Base-by-base conservation (phyloP, 768 basidiomycete species). In the Nidularia pulvinata region DNA sequence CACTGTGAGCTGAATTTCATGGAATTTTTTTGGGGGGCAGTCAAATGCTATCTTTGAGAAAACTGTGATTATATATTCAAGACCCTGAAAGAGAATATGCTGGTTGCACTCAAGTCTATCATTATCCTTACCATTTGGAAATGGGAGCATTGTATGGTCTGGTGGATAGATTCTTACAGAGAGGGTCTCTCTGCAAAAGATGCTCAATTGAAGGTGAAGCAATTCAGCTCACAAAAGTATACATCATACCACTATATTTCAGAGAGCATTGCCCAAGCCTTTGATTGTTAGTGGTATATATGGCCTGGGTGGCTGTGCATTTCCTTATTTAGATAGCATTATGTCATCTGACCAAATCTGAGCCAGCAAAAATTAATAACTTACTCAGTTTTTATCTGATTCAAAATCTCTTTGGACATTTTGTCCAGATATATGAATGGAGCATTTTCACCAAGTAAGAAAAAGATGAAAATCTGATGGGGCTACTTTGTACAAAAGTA, bases 101-200 rank as follows among this genome's bases (percentile, higher is more conserved):
- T 39, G 16, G 32, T 16, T 7, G 58, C 60, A 48, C 39, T 60
- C n/a, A 52, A 4, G 33, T 60, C 59, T 9, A 56, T 61, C 44
- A 37, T 53, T 58, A 52, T 57, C 39, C 45, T 60, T 35, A 55
- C 63, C 3, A 66, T 69, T 33, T 55, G 61, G 13, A 64, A 62
- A 44, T 70, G 67, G 69, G 63, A 71, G 36, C 64, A 71, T 55
- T 45, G 63, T 2, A 61, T 61, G 45, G 33, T 49, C 25, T 25
- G 61, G 6, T 72, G 61, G 57, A 61, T 69, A 51, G 61, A 65
- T 44, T 65, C 68, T 30, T 72, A 71, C 51, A 1, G 54, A 16
- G 46, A 52, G 49, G 64, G 68, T 22, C 46, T 69, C 35, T 51
- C 49, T 43, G 57, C 65, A 16, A 57, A 59, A 35, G 59, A 65